Conservation (phyloP, 1,284 basidiomycete species). For the Gyrodon tennesseensis region DNA sequence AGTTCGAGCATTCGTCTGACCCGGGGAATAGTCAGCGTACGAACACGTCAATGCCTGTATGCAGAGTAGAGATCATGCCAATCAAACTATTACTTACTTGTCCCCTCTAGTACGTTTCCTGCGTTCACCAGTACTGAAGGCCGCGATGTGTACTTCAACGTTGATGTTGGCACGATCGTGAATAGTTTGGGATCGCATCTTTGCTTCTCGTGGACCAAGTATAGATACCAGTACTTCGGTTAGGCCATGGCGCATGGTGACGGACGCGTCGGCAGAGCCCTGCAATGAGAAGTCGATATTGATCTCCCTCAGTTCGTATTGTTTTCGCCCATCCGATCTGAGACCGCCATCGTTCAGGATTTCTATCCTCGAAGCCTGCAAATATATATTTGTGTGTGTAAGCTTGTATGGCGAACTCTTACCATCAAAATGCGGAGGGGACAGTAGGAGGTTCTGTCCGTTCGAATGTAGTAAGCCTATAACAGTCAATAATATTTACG, state of each 20-base stretch:
- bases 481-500: background rate
- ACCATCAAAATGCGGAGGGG: slow-evolving; percentile 24
- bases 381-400: background rate
- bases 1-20: slow-evolving; percentile 85
- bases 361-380: slow-evolving; percentile 75
- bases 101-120: slow-evolving; percentile 78
- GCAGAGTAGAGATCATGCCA: slow-evolving; percentile 7
- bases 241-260: slow-evolving; percentile 83
- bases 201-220: slow-evolving; percentile 89
- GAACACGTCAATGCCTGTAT: background rate
- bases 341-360: slow-evolving; percentile 87
- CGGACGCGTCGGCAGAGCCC: slow-evolving; percentile 82
- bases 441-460: background rate
- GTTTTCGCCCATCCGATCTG: slow-evolving; percentile 88
- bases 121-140: slow-evolving; percentile 83
- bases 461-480: background rate
- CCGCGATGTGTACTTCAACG: slow-evolving; percentile 81
- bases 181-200: slow-evolving; percentile 68
- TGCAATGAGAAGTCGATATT: slow-evolving; percentile 76
- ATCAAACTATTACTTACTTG: slow-evolving; percentile 61
- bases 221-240: slow-evolving; percentile 86
- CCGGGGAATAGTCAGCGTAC: slow-evolving; percentile 12
- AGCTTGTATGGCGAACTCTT: slow-evolving; percentile 6
- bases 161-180: slow-evolving; percentile 84
- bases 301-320: slow-evolving; percentile 86